phyloP scores from a whole-genome alignment of 169 alveolate genomes.

The Eimeria acervulina region DNA sequence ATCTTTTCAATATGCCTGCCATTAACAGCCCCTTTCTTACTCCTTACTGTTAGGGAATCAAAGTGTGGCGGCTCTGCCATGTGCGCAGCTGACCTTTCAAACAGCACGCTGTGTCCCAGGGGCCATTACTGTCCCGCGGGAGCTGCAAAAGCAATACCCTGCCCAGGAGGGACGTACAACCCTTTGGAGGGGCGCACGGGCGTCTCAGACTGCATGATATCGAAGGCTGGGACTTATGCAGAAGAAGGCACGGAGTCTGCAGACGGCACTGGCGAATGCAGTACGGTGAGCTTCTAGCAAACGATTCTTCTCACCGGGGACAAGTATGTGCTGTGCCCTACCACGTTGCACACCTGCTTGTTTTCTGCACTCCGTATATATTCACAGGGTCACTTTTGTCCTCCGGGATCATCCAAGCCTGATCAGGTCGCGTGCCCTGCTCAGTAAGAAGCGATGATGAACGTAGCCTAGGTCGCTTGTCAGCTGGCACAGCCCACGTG shows the following conservation, averaged over 20 bases:
- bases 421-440: conserved; percentile 41
- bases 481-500: not conserved
- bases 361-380: not conserved
- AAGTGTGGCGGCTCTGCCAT: not conserved
- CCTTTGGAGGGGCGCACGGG: conserved; percentile 32
- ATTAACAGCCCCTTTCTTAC: not conserved
- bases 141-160: conserved; percentile 53
- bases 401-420: conserved; percentile 57
- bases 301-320: not conserved
- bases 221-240: conserved; percentile 66
- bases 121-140: conserved; percentile 83
- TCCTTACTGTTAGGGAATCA: not conserved
- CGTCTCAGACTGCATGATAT: conserved; percentile 48
- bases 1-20: not conserved
- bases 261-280: conserved; percentile 33
- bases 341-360: not conserved
- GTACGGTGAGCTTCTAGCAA: not conserved
- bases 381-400: conserved; percentile 46
- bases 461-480: not conserved
- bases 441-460: conserved; percentile 46
- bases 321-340: not conserved
- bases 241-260: not conserved
- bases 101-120: conserved; percentile 79
- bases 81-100: conserved; percentile 21
- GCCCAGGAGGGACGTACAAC: conserved; percentile 87